Percentiles rank a stretch among this genome's conserved stretches.
phyloP scores from a whole-genome alignment of 2,329 filamentous ascomycete species.

The Alternaria incomplexa region DNA sequence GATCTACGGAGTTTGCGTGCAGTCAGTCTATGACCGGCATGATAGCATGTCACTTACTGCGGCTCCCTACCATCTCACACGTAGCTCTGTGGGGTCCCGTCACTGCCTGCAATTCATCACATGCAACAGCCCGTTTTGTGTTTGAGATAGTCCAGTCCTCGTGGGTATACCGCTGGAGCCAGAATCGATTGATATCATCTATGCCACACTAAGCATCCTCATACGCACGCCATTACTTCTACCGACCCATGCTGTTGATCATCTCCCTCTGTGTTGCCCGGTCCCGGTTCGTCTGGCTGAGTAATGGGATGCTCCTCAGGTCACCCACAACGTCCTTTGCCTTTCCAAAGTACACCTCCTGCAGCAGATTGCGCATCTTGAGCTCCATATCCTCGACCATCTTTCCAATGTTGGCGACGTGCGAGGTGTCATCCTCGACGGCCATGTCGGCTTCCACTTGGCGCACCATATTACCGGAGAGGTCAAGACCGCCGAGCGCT shows the following conservation, averaged over 20 bases:
- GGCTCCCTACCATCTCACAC: fast-evolving
- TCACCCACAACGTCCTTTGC: conserved; percentile 98
- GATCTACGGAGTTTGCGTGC: neutral
- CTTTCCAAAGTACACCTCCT: conserved; percentile 99
- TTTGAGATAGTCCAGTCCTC: neutral
- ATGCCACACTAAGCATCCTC: neutral
- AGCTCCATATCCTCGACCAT: conserved; percentile 99
- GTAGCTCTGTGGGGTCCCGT: neutral
- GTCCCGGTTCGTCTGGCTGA: conserved; percentile 85
- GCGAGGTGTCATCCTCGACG: conserved; percentile 87
- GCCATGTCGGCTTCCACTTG: conserved; percentile 92
- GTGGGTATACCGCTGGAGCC: neutral
- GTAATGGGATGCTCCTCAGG: conserved; percentile 80
- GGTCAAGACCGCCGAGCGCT: conserved; percentile 81
- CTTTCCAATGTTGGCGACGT: conserved; percentile 90
- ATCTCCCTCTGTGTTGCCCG: conserved; percentile 87
- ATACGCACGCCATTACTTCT: neutral
- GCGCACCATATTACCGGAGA: conserved; percentile 96
- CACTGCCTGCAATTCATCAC: neutral
- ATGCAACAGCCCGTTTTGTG: neutral
- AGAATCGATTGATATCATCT: conserved; percentile 9
- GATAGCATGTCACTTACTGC: neutral
- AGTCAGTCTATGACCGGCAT: neutral
- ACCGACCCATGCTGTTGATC: conserved; percentile 65
- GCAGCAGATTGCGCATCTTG: conserved; percentile 97